Conservation (phyloP, 768 basidiomycete species). For the Pleurotus eryngii region DNA sequence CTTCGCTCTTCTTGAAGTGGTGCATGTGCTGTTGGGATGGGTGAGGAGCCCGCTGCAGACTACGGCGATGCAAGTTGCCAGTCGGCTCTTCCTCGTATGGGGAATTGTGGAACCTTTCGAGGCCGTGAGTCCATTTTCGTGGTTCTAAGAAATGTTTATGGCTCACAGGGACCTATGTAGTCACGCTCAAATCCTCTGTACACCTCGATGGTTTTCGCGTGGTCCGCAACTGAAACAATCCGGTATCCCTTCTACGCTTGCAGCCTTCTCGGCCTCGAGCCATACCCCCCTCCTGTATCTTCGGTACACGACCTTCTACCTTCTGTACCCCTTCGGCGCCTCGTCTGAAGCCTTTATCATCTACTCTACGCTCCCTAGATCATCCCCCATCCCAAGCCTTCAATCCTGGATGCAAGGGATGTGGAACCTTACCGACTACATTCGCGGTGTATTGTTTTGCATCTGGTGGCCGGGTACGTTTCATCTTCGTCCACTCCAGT, state of each 20-base stretch:
- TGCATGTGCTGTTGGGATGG: conserved; percentile 76
- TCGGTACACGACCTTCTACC: conserved; percentile 91
- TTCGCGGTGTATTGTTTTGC: conserved; percentile 58
- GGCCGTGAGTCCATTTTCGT: conserved; percentile 38
- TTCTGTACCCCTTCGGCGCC: conserved; percentile 93
- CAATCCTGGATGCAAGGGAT: conserved; percentile 33
- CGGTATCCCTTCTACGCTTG: conserved; percentile 88
- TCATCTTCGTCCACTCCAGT: too few relatives aligned
- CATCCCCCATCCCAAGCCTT: conserved; percentile 41
- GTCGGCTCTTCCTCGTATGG: conserved; percentile 84
- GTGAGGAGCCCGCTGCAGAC: conserved; percentile 77
- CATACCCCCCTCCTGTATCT: conserved; percentile 54
- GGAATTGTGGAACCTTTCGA: conserved; percentile 67
- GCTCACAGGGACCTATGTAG: conserved; percentile 24
- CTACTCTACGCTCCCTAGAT: conserved; percentile 66
- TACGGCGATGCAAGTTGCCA: conserved; percentile 76
- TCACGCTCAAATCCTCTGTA: conserved; percentile 75
- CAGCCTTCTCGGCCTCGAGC: conserved; percentile 54
- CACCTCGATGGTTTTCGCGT: conserved; percentile 88
- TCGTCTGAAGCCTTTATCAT: conserved; percentile 85
- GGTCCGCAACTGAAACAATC: conserved; percentile 89
- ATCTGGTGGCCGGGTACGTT: conserved; percentile 86
- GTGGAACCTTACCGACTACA: conserved; percentile 58
- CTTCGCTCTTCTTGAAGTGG: conserved; percentile 77
- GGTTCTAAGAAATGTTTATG: too few relatives aligned